Evolutionary conservation across 495 filamentous ascomycete species (phyloP).

Genomic region (Viridothelium virens): DNA sequence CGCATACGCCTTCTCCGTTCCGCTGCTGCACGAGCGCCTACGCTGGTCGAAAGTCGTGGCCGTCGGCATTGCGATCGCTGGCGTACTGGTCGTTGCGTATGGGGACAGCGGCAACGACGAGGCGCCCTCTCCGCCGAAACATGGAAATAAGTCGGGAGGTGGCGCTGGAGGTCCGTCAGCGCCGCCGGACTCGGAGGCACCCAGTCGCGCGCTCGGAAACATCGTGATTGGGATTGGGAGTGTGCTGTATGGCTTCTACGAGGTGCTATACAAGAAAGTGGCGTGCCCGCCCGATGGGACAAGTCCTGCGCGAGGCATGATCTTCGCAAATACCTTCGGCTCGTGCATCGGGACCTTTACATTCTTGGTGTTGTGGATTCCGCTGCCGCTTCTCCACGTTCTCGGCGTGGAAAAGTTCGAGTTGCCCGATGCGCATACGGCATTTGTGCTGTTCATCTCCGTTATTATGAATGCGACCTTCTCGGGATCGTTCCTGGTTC

Average conservation of each 20-base stretch:
- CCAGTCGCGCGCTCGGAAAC: slow-evolving; percentile 68
- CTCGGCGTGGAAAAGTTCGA: slow-evolving; percentile 74
- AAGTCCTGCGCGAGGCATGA: slow-evolving; percentile 69
- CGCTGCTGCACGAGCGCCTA: slow-evolving; percentile 73
- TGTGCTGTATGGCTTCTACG: slow-evolving; percentile 92
- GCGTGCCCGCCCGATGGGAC: slow-evolving; percentile 89
- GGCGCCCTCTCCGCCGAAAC: slow-evolving; percentile 32
- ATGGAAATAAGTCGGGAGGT: slow-evolving; percentile 46
- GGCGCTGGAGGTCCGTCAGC: slow-evolving; percentile 37
- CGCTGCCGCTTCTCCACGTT: slow-evolving; percentile 73
- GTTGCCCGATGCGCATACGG: slow-evolving; percentile 65
- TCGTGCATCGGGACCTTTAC: slow-evolving; percentile 81
- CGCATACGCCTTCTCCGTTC: slow-evolving; percentile 91
- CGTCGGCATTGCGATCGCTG: slow-evolving; percentile 75
- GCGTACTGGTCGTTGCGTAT: slow-evolving; percentile 88
- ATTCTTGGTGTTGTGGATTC: slow-evolving; percentile 81
- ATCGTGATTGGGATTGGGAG: slow-evolving; percentile 88
- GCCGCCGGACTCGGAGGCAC: slow-evolving; percentile 43
- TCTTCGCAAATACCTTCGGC: slow-evolving; percentile 89
- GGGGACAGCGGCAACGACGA: slow-evolving; percentile 48
- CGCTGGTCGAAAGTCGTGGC: slow-evolving; percentile 73
- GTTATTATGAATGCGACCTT: slow-evolving; percentile 82
- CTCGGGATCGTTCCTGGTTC: slow-evolving; percentile 84
- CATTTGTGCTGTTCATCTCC: slow-evolving; percentile 69
- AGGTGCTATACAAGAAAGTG: slow-evolving; percentile 87